Base-by-base conservation (phyloP, 2,329 filamentous ascomycete genomes). In the Cercospora sp. region DNA sequence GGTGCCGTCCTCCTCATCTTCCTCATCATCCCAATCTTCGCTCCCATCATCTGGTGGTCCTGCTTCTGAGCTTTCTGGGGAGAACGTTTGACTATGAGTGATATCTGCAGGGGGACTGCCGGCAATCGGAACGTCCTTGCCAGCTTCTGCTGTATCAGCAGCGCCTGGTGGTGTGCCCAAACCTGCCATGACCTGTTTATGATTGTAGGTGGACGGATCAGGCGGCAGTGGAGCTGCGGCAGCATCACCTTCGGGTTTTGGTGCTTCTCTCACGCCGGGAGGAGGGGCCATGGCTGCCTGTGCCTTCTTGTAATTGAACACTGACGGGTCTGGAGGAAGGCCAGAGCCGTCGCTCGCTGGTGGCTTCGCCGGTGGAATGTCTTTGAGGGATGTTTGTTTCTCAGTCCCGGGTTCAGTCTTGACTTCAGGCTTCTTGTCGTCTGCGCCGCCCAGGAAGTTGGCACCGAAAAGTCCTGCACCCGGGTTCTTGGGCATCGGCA, bases 71-170 rank as follows among this genome's bases (percentile, higher is more conserved):
- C 58, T 64, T 57, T 60, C 67, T 31, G 70, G 59, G 9, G 70
- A 71, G 55, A 73, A 72, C 9, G 69, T 71, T 57, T 70, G 66
- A 26, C 71, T 73, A 36, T 72, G 71, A 13, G 69, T 72, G 42
- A 80, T 71, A 69, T 83, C 79, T 10, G 84, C 76, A 20, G 81
- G 80, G n/a, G 83, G 83, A 51, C 81, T 83, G 13, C 82, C 83
- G 36, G 82, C 82, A 33, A 84, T 76, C 5, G 82, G 82, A 40
- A 80, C 72, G 42, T 79, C 82, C 31, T 83, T 81, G 13, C 71
- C 66, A 30, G 65, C 66, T 10, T 62, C 51, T n/a, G 69, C 42
- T 59, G 72, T 70, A 9, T 63, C 42, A 57, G 62, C 48, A 60
- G 78, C 77, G 69, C 81, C 81, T 63, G 82, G 80, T 63, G 82